phyloP scores from a whole-genome alignment of 2,329 filamentous ascomycete genomes.

The Exophiala phaeomuriformis region DNA sequence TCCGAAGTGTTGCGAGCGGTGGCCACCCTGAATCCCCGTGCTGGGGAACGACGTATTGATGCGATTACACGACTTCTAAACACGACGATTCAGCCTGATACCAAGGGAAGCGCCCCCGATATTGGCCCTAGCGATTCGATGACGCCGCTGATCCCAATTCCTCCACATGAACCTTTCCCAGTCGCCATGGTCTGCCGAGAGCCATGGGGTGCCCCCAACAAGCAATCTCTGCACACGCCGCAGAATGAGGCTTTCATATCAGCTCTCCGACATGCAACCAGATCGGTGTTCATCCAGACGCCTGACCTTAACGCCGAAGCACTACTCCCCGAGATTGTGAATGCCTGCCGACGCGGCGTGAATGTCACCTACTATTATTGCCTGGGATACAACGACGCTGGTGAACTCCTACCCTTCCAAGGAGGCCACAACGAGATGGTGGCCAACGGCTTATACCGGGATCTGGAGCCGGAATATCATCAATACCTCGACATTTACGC shows the following conservation, averaged over 20 bases:
- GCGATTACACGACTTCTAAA: conserved; percentile 61
- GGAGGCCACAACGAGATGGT: conserved; percentile 70
- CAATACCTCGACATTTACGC: conserved; percentile 55
- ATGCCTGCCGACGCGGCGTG: conserved; percentile 60
- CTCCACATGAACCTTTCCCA: conserved; percentile 51
- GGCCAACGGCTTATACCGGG: conserved; percentile 52
- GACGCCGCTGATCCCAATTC: conserved; percentile 58
- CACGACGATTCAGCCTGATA: conserved; percentile 48
- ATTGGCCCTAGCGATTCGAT: conserved; percentile 48
- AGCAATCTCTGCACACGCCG: conserved; percentile 55
- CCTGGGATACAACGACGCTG: conserved; percentile 71
- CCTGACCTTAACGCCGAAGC: conserved; percentile 68
- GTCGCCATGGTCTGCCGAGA: conserved; percentile 65
- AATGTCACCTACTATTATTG: conserved; percentile 65
- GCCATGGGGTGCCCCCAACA: conserved; percentile 59
- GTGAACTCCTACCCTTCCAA: conserved; percentile 67
- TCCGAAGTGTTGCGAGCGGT: conserved; percentile 58
- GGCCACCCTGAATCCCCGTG: conserved; percentile 45
- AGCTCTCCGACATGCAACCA: conserved; percentile 56
- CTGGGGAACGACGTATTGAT: conserved; percentile 49
- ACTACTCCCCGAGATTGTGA: conserved; percentile 55
- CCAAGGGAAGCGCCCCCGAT: conserved; percentile 49
- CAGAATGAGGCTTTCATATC: conserved; percentile 72
- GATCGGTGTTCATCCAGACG: conserved; percentile 67
- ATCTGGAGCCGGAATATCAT: conserved; percentile 48